Conservation (phyloP, 352 stramenopile genomes). For the Pythium scleroteichum region DNA sequence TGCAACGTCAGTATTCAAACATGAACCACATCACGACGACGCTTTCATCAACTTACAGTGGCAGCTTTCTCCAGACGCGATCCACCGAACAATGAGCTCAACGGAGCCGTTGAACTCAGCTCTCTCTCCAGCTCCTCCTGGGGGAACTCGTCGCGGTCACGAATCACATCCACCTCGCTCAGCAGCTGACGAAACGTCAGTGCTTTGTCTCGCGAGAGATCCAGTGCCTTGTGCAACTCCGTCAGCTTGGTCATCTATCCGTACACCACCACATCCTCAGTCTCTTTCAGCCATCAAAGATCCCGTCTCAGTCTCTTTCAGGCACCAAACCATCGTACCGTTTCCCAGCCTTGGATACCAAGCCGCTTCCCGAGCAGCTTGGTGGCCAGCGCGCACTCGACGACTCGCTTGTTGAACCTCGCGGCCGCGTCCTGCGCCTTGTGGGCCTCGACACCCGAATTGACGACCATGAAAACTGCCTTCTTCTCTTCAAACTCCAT, state of each 20-base stretch:
- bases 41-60: conserved; percentile 26
- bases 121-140: conserved; percentile 32
- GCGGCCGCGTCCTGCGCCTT: conserved; percentile 72
- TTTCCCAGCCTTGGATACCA: conserved; percentile 36
- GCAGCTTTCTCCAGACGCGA: conserved; percentile 35
- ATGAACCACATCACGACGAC: no score
- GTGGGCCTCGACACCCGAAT: conserved; percentile 60
- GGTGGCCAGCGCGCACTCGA: conserved; percentile 72
- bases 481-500: conserved; percentile 16
- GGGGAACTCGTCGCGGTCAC: conserved; percentile 33
- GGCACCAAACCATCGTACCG: conserved; percentile 29
- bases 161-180: conserved; percentile 22
- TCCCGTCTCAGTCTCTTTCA: not conserved
- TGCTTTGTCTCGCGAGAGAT: not conserved
- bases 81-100: conserved; percentile 35
- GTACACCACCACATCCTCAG: not conserved
- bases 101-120: conserved; percentile 15
- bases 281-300: not conserved
- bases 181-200: conserved; percentile 36
- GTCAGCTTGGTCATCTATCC: conserved; percentile 44
- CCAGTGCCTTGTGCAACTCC: conserved; percentile 42
- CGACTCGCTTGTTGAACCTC: conserved; percentile 79
- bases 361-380: conserved; percentile 67
- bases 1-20: not conserved
- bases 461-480: conserved; percentile 73